Conservation (phyloP, 352 stramenopile species). For the Pythium scleroteichum region DNA sequence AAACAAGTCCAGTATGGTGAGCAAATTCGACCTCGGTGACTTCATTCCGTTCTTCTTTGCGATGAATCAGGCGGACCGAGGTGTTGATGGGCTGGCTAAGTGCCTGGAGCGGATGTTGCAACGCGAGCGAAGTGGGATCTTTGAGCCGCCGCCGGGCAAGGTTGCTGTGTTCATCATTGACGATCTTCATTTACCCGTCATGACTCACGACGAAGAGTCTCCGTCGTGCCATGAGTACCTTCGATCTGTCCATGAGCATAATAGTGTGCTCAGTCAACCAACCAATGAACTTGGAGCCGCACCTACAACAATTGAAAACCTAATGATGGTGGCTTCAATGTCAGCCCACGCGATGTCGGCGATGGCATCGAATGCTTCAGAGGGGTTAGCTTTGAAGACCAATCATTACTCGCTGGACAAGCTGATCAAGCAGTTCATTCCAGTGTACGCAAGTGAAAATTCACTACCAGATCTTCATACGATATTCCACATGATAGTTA, state of each 20-base stretch:
- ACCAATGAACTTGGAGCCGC: constrained; percentile 1
- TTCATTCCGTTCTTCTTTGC: constrained; percentile 35
- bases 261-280: constrained; percentile 15
- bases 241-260: constrained; percentile 25
- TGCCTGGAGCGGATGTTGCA: constrained; percentile 38
- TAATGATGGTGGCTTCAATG: constrained; percentile 39
- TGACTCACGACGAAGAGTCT: constrained; percentile 21
- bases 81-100: constrained; percentile 19
- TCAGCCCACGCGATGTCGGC: constrained; percentile 3
- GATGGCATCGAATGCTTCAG: not conserved
- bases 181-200: constrained; percentile 37
- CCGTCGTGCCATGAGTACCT: constrained; percentile 30
- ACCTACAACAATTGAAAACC: constrained; percentile 25
- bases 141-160: constrained; percentile 40
- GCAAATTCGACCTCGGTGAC: constrained; percentile 29
- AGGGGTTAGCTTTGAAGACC: constrained; percentile 6
- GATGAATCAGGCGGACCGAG: constrained; percentile 25
- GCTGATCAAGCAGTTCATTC: constrained; percentile 27
- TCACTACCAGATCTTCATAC: constrained; percentile 20
- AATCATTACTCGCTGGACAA: constrained; percentile 25
- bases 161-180: constrained; percentile 36
- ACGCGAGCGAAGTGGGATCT: constrained; percentile 35
- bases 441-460: constrained; percentile 22
- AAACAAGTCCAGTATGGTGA: constrained; percentile 18
- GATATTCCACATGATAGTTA: constrained; percentile 26